Evolutionary conservation across 306 rosid genomes (phyloP), one percentile per base, ranked within the genome.

Genomic region (Abrus pulchellus): DNA sequence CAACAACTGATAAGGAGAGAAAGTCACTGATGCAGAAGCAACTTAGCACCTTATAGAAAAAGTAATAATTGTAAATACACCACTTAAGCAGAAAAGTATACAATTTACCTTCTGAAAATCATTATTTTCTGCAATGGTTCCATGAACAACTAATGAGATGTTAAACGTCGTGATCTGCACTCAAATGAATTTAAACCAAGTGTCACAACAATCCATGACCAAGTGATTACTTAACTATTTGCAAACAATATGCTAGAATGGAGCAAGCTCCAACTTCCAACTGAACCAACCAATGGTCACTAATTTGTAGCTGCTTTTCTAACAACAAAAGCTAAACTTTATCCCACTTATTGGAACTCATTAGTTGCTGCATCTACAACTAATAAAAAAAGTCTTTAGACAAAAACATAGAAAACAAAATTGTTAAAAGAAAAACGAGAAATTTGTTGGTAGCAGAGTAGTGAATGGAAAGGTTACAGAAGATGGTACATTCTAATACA

Each of bases 121-220:
- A 74, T 67, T 68, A 74, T 89, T 90, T 83, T 94, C 99, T 1
- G 99, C 94, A 50, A 88, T 44, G n/a, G 97, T 94, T 67, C 97
- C 99, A 63, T 94, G 99, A 36, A 90, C 94, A 62, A 94, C 99
- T 62, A 86, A 68, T 69, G 99, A 94, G 83, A 94, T 94, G 90
- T 92, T 83, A 78, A 94, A 94, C 27, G 99, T 92, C 7, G 95
- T 90, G 82, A 94, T 71, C 99, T 94, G 95, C 86, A 86, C 68
- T 41, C 59, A 76, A 36, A 78, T 34, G 43, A 77, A 61, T 72
- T 78, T 75, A 82, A 79, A 62, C 43, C 20, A 49, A 43, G 68
- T 76, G 75, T 80, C 56, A 80, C 30, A 43, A 45, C 64, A 82
- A 60, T 40, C 33, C 45, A 56, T 6, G 20, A 55, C 50, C 12